Conservation (phyloP, 305 asterid genomes). For the Plantago coronopus region DNA sequence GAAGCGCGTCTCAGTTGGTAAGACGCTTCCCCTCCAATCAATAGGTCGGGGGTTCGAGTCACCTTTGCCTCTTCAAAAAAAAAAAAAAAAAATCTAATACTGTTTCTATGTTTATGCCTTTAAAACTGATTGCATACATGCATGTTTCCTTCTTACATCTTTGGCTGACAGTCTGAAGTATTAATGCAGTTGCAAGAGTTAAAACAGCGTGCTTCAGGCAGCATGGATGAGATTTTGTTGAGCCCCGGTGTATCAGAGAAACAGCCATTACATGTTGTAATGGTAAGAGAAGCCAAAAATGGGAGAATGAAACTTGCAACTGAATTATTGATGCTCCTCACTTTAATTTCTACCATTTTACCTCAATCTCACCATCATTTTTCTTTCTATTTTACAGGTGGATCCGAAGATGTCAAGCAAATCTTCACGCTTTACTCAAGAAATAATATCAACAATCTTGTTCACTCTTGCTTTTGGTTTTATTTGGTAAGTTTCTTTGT, state of each 20-base stretch:
- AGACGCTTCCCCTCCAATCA: too few relatives aligned
- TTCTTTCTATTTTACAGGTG: conserved; percentile 52
- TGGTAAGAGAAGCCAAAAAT: conserved; percentile 52
- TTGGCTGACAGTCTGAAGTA: conserved; percentile 21
- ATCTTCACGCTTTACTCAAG: conserved; percentile 77
- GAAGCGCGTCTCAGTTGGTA: too few relatives aligned
- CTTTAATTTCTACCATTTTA: conserved; percentile 18
- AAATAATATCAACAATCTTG: conserved; percentile 70
- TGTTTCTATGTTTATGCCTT: neutral
- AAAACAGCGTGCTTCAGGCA: conserved; percentile 79
- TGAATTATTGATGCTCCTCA: conserved; percentile 10
- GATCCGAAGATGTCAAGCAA: conserved; percentile 66
- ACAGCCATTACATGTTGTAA: conserved; percentile 90
- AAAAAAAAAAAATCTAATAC: too few relatives aligned
- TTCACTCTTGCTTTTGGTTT: conserved; percentile 81
- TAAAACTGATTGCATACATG: conserved; percentile 1
- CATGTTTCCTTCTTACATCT: conserved; percentile 3
- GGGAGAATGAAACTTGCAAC: conserved; percentile 8
- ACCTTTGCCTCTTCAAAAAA: too few relatives aligned
- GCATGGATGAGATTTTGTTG: conserved; percentile 63
- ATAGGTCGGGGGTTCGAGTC: too few relatives aligned
- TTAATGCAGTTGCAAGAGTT: conserved; percentile 82
- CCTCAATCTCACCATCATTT: conserved; percentile 22
- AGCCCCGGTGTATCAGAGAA: conserved; percentile 86
- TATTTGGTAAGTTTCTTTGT: conserved; percentile 58